Base-by-base conservation (phyloP, 1,284 basidiomycete species). In the Ceratobasidium sp. region DNA sequence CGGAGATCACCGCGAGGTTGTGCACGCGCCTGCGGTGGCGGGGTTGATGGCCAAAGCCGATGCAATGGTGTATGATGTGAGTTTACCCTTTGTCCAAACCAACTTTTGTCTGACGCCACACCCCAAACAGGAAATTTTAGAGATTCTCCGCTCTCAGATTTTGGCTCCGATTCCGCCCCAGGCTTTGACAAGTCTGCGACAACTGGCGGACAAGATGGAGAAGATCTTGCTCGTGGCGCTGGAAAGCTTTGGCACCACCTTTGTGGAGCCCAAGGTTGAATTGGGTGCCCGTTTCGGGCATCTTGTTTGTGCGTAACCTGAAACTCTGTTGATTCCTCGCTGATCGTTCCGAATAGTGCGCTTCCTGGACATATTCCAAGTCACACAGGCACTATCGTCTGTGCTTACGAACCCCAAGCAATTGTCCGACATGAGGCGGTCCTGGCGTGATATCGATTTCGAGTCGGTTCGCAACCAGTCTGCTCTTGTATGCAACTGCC, bases 191-290 rank as follows among this genome's bases (percentile, higher is more conserved):
- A 92, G 89, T 81, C 86, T 96, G 78, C 91, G 94, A 59, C 92
- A 93, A 82, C 87, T 96, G 75, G 94, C 94, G n/a, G 90, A 93
- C 83, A 95, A 95, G 86, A 95, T 96, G 94, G 94, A 96, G 83
- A 95, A 95, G 84, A 93, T 95, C 70, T 86, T 96, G 27, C 86
- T 95, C 46, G 88, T 92, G 60, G 93, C 94, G 38, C 86, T 96
- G 46, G 93, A 94, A 80, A 89, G 89, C 80, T 96, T 94, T 80
- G 93, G 93, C 14, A 93, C 93, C 81, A 94, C 93, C n/a, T 96
- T 96, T 84, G 93, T 95, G 64, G 94, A 95, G 83, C 94, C 94
- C 67, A 96, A 96, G 84, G 94, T 96, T 38, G 94, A 96, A 82
- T 86, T 96, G 75, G 94, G 94, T 41, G 94, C 94, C 62, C 91